Conservation (phyloP, 805 yeast genomes). For the Diddensiella caesifluorescens region DNA sequence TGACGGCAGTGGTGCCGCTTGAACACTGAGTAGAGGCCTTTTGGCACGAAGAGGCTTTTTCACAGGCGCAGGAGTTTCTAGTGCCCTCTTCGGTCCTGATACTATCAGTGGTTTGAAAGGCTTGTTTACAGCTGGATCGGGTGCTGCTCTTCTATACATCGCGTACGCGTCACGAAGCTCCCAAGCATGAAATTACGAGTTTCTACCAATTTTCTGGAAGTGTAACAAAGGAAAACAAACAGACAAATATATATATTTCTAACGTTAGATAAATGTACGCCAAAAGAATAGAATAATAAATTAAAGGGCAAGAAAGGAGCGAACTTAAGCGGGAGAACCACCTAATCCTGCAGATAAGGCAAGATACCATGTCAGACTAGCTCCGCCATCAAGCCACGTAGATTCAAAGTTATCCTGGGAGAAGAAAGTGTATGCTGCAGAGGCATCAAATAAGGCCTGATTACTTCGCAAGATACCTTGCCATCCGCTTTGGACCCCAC, state of each 20-base stretch:
- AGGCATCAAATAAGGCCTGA: slow-evolving; percentile 68
- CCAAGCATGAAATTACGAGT: neutral
- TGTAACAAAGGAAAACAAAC: neutral
- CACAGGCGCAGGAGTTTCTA: neutral
- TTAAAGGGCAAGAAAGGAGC: neutral
- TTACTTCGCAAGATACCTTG: slow-evolving; percentile 66
- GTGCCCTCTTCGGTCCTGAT: neutral
- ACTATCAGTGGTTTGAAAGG: slow-evolving; percentile 1
- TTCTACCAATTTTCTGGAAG: neutral
- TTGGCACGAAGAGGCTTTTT: neutral
- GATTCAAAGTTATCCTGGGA: slow-evolving; percentile 47
- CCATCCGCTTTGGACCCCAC: slow-evolving; percentile 49
- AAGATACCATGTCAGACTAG: slow-evolving; percentile 81
- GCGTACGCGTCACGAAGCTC: slow-evolving; percentile 1
- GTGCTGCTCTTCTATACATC: slow-evolving; percentile 1
- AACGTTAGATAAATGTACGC: neutral
- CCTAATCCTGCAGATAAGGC: slow-evolving; percentile 52
- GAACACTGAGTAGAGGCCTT: neutral
- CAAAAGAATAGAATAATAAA: neutral
- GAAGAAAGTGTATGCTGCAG: slow-evolving; percentile 57
- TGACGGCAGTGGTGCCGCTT: neutral
- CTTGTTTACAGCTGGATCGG: neutral
- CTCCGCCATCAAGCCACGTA: slow-evolving; percentile 72
- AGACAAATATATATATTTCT: neutral
- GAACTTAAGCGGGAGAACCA: slow-evolving; percentile 12